Evolutionary conservation across 1,284 basidiomycete species (phyloP).

Genomic region (Sporisorium reilianum): DNA sequence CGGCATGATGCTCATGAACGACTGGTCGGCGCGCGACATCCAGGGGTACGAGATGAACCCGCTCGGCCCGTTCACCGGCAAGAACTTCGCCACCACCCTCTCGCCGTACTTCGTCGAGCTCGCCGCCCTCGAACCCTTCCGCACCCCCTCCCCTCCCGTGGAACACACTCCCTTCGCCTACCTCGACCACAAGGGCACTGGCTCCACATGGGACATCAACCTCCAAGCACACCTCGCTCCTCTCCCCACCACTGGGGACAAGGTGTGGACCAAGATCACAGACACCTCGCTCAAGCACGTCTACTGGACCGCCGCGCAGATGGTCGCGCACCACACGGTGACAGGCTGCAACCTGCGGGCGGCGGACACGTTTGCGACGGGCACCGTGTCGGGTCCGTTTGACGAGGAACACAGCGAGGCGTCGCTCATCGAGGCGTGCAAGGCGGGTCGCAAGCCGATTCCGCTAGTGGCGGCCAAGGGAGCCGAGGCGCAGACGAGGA

Average conservation of each 20-base stretch:
- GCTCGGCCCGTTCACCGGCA: constrained; percentile 18
- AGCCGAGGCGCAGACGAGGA: constrained; percentile 7
- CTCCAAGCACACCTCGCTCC: constrained; percentile 18
- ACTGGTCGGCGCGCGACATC: constrained; percentile 51
- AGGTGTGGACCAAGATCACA: constrained; percentile 22
- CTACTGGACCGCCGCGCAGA: constrained; percentile 41
- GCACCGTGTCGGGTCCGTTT: constrained; percentile 28
- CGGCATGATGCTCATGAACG: constrained; percentile 53
- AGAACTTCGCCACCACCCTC: constrained; percentile 40
- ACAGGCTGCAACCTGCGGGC: constrained; percentile 28
- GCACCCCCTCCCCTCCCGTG: background rate
- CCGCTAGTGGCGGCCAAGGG: constrained; percentile 7
- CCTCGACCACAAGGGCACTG: constrained; percentile 12
- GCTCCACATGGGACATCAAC: constrained; percentile 17
- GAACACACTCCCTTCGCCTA: constrained; percentile 22
- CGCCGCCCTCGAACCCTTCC: constrained; percentile 26
- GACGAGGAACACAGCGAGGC: constrained; percentile 16
- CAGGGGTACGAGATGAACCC: constrained; percentile 35
- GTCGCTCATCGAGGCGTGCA: constrained; percentile 22
- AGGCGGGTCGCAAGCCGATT: constrained; percentile 17
- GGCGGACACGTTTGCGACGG: constrained; percentile 35
- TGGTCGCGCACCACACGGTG: constrained; percentile 37
- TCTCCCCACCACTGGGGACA: background rate
- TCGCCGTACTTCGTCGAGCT: constrained; percentile 28
- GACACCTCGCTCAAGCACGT: constrained; percentile 26